Base-by-base conservation (phyloP, 2,329 filamentous ascomycete species). In the Neonectria magnoliae region DNA sequence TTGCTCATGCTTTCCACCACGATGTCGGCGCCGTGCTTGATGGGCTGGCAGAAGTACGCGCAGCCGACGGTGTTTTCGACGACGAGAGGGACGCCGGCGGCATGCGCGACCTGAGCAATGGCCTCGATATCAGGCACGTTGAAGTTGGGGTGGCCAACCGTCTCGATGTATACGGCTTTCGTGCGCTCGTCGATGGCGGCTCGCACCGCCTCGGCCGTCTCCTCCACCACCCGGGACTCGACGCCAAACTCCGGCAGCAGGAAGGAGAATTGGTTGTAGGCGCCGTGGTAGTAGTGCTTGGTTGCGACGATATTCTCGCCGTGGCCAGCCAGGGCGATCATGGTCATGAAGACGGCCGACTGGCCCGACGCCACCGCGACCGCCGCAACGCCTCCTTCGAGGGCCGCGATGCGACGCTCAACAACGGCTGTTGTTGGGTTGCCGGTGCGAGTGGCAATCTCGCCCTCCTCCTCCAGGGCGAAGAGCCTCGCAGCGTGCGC, bases 261-360 rank as follows among this genome's bases (percentile, higher is more conserved):
- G 47, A 97, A 93, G 82, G 97, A 97, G 82, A 97, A 88, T 83
- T 97, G 94, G 81, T 98, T 97, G 84, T 97, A 97, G 8, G 94
- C 97, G 77, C 94, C 94, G 71, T 94, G 94, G 80, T 97, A 97
- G 60, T 97, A 83, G 80, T 96, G 97, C 55, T 90, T 90, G 8
- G 94, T 97, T 13, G 93, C 91, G 55, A 97, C 87, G 72, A 97
- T 97, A 83, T 97, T 97, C 83, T 97, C 94, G 53, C 94, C 94
- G 0, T 89, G 86, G 66, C 93, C 88, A 4, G 93, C 93, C 16
- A 97, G 88, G 5, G 93, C 89, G 13, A 89, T 85, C 75, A 97
- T 90, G 57, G 93, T 84, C 85, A 97, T 94, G 84, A 97, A 97
- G 77, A 97, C 94, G 3, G 94, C 94, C 2, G 92, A 88, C 80